Evolutionary conservation across 306 rosid genomes (phyloP).

Genomic region (Abrus precatorius): DNA sequence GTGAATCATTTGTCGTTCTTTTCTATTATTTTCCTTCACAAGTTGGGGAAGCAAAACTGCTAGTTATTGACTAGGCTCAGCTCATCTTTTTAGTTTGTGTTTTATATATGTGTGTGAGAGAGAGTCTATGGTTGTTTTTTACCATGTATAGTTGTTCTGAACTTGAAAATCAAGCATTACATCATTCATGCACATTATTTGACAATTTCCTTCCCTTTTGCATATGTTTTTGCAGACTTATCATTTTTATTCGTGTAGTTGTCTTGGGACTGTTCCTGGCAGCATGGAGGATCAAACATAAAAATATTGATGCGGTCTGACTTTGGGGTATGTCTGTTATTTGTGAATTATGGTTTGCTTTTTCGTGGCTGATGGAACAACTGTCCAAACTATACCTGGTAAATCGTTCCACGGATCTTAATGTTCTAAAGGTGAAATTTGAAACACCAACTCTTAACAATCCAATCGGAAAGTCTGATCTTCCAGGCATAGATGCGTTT

Average conservation of each 20-base stretch:
- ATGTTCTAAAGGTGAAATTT: slow-evolving; percentile 83
- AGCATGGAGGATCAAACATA: slow-evolving; percentile 73
- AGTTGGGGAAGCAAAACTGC: not conserved
- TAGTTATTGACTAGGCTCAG: not conserved
- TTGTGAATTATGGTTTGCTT: slow-evolving; percentile 96
- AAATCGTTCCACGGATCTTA: slow-evolving; percentile 86
- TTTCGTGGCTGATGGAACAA: slow-evolving; percentile 93
- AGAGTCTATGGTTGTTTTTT: not conserved
- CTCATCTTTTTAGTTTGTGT: not conserved
- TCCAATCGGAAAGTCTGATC: slow-evolving; percentile 94
- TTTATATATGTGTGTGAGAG: not conserved
- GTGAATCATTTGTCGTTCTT: no score
- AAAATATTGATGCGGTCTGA: slow-evolving; percentile 84
- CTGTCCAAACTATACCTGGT: slow-evolving; percentile 85
- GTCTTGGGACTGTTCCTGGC: slow-evolving; percentile 72
- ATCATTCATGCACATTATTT: not conserved
- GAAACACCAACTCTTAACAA: slow-evolving; percentile 76
- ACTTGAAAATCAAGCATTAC: not conserved
- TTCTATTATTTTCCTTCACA: no score
- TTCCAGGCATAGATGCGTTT: slow-evolving; percentile 87
- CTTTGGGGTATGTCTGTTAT: slow-evolving; percentile 96
- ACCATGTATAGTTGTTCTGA: not conserved
- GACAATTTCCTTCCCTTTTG: slow-evolving; percentile 39
- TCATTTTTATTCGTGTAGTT: slow-evolving; percentile 70
- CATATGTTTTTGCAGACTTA: slow-evolving; percentile 64